phyloP scores from a whole-genome alignment of 179 eudicot species.

The Heliamphora pulchella region DNA sequence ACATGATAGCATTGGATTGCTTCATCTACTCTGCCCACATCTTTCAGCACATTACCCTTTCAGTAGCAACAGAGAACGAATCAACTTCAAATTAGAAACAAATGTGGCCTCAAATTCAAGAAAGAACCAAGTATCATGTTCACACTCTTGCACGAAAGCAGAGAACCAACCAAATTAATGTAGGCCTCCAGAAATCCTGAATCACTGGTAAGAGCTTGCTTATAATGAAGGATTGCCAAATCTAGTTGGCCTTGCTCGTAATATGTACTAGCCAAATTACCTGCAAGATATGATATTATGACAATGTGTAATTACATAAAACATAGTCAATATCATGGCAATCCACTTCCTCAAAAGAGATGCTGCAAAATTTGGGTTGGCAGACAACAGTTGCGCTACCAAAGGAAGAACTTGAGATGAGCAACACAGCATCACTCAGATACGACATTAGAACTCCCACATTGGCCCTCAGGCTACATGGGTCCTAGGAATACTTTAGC shows the following conservation, averaged over 20 bases:
- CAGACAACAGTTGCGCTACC: no score
- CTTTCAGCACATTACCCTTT: constrained; percentile 89
- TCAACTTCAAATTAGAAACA: neutral
- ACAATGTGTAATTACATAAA: neutral
- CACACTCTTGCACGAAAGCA: neutral
- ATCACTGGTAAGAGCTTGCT: constrained; percentile 74
- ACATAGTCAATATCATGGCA: no score
- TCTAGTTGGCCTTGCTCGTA: constrained; percentile 86
- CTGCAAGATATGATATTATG: constrained; percentile 27
- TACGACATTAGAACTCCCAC: no score
- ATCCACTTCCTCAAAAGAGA: no score
- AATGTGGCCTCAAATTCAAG: neutral
- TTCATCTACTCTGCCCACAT: constrained; percentile 76
- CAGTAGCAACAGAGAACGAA: constrained; percentile 10
- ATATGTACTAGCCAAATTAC: constrained; percentile 68
- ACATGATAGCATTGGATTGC: constrained; percentile 81
- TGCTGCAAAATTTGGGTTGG: no score
- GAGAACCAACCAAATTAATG: constrained; percentile 62
- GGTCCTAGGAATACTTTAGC: no score
- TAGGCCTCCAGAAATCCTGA: constrained; percentile 84
- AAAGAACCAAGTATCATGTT: neutral
- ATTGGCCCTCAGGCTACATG: no score
- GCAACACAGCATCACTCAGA: no score
- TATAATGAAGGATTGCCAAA: constrained; percentile 71
- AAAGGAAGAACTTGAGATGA: no score